A percentile compares a stretch with the other conserved stretches of the same genome.
phyloP scores from a whole-genome alignment of 768 basidiomycete species.

The Trametes villosa region DNA sequence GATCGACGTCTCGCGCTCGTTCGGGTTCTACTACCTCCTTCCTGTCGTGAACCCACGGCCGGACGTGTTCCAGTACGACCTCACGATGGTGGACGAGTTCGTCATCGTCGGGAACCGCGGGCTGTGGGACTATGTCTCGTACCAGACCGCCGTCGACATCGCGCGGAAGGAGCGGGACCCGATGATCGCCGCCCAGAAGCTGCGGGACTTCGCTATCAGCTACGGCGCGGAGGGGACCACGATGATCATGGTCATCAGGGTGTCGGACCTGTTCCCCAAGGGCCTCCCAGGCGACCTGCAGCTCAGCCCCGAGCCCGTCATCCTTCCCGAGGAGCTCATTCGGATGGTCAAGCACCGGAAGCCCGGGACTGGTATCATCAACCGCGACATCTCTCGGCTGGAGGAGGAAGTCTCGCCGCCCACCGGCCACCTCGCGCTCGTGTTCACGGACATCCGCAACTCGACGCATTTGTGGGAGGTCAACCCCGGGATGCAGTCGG shows the following conservation, averaged over 20 bases:
- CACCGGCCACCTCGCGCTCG: constrained; percentile 84
- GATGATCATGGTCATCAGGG: constrained; percentile 97
- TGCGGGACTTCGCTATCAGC: constrained; percentile 95
- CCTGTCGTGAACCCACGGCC: constrained; percentile 92
- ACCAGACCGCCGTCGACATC: constrained; percentile 96
- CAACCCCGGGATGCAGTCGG: constrained; percentile 93
- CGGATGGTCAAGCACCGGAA: constrained; percentile 35
- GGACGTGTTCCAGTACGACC: constrained; percentile 66
- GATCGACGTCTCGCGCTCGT: constrained; percentile 88
- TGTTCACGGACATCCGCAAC: constrained; percentile 97
- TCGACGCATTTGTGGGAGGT: constrained; percentile 97
- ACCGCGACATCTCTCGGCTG: constrained; percentile 65
- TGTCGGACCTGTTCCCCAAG: constrained; percentile 74
- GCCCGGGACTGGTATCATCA: constrained; percentile 46
- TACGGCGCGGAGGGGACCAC: constrained; percentile 92
- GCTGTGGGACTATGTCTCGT: constrained; percentile 92
- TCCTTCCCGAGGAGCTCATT: constrained; percentile 43
- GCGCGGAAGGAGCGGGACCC: constrained; percentile 78
- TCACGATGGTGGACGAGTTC: constrained; percentile 90
- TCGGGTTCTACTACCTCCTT: constrained; percentile 89
- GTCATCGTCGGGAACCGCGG: constrained; percentile 94
- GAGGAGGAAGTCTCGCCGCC: constrained; percentile 84
- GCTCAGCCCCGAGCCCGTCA: constrained; percentile 48
- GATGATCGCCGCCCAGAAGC: constrained; percentile 93
- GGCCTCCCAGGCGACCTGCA: constrained; percentile 47